Evolutionary conservation across 331 rosid species (phyloP).

Genomic region (Pyracantha coccinea): DNA sequence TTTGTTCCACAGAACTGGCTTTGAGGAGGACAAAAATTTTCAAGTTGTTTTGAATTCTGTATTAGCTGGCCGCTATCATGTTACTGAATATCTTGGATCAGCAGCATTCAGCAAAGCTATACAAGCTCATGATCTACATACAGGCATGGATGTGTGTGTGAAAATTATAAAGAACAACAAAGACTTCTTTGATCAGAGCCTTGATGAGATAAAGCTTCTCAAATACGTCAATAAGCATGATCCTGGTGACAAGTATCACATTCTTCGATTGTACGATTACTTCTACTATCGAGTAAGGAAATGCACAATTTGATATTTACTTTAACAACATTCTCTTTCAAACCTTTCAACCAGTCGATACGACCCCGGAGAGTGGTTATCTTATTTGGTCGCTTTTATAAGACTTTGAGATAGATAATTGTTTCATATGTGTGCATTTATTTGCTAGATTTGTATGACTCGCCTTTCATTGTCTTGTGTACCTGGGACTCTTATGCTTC

Average conservation of each 20-base stretch:
- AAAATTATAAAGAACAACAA: conserved; percentile 99
- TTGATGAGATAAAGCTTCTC: conserved; percentile 99
- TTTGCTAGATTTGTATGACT: background rate
- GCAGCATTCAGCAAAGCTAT: conserved; percentile 99
- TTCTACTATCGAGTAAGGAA: conserved; percentile 90
- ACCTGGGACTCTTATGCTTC: background rate
- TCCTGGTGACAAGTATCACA: conserved; percentile 91
- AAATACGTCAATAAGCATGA: conserved; percentile 96
- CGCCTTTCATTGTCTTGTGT: background rate
- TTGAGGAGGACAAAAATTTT: conserved; percentile 99
- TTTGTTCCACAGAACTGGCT: conserved; percentile 83
- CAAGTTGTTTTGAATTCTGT: conserved; percentile 92
- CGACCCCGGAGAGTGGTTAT: background rate
- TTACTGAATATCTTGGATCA: conserved; percentile 96
- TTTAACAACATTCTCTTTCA: background rate
- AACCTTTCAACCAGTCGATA: too few relatives aligned
- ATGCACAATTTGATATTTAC: conserved; percentile 5
- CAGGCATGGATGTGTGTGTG: conserved; percentile 97
- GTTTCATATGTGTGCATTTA: background rate
- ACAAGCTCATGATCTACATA: conserved; percentile 96
- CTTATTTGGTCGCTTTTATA: background rate
- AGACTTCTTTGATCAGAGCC: conserved; percentile 98
- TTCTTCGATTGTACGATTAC: conserved; percentile 93
- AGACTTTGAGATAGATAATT: background rate
- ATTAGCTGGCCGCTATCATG: conserved; percentile 97